Evolutionary conservation across 2,329 filamentous ascomycete species (phyloP), one percentile per base, ranked within the genome.

Genomic region (Trichoderma brevicompactum): DNA sequence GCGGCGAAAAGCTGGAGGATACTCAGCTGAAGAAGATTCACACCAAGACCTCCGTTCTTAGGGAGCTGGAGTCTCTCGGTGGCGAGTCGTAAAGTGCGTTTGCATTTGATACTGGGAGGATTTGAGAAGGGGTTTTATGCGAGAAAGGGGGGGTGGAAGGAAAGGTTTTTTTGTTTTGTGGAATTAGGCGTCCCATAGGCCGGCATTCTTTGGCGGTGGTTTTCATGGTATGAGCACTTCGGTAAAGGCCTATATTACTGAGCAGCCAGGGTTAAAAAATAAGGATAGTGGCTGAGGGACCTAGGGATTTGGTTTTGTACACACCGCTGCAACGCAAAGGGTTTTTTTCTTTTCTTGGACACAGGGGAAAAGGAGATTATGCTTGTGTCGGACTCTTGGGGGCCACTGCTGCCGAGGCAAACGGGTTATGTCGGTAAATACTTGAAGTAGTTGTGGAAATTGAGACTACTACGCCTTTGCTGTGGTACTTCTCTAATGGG

Each of bases 1-100:
- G 90, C 40, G 94, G 94, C 5, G 95, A 99, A 84, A 98, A 97
- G 84, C 82, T 99, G 67, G 95, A 99, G 81, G 94, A 97, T 74
- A 99, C 95, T 38, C 95, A 99, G 81, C 88, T 99, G 79, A 96
- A 97, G 85, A 99, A 99, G 86, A 99, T 99, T 72, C 86, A 87
- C 64, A 98, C 93, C 23, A 96, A 98, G 81, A 82, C 88, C 55
- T 80, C 85, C 15, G 94, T 99, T 66, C 83, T 94, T 68, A 92
- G 90, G 79, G 95, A 99, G 80, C 81, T 99, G 66, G 86, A 90
- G 53, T 80, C 77, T 7, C 76, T 94, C 62, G 75, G 76, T 69
- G 72, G 67, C 66, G 75, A 77, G 48, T 69, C 70, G 53, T 73
- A 70, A 40, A 32, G 8, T 40, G 40, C 13, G n/a, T 2, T n/a